phyloP scores from a whole-genome alignment of 371 early-diverging fungal species.

The Mortierella sp. region DNA sequence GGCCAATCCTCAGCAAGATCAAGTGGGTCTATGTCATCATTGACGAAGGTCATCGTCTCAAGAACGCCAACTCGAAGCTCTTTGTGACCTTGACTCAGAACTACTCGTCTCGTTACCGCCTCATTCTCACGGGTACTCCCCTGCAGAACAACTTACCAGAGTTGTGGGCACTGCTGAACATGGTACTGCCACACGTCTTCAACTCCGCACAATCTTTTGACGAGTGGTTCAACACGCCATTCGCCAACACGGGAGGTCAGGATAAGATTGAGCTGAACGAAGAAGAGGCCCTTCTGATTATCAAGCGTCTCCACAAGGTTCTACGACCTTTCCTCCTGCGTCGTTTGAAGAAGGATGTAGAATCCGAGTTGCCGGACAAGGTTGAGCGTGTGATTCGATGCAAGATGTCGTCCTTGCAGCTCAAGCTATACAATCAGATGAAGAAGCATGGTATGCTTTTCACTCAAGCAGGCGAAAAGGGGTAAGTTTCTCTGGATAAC shows the following conservation, averaged over 20 bases:
- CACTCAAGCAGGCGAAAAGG: conserved; percentile 66
- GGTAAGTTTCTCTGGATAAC: conserved; percentile 62
- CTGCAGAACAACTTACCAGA: conserved; percentile 99
- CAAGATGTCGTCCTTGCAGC: conserved; percentile 88
- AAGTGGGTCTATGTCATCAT: conserved; percentile 97
- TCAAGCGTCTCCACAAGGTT: conserved; percentile 96
- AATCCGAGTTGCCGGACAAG: conserved; percentile 98
- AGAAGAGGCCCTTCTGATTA: conserved; percentile 97
- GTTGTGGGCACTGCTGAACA: conserved; percentile 98
- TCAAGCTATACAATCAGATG: conserved; percentile 83
- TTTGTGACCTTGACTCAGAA: conserved; percentile 84
- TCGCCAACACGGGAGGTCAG: conserved; percentile 86
- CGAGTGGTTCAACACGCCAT: conserved; percentile 98
- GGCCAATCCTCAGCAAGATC: conserved; percentile 82
- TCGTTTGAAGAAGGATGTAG: conserved; percentile 99
- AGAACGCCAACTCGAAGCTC: conserved; percentile 93
- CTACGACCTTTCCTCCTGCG: conserved; percentile 98
- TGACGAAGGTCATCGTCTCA: conserved; percentile 99
- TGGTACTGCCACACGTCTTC: conserved; percentile 96
- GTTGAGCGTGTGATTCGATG: conserved; percentile 97
- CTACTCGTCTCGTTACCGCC: conserved; percentile 90
- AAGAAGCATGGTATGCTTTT: conserved; percentile 77
- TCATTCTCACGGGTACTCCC: conserved; percentile 99
- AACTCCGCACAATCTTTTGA: conserved; percentile 96
- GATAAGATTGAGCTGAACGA: conserved; percentile 93